Conservation (phyloP, 108 stramenopile species). For the Cafeteria roenbergensis region DNA sequence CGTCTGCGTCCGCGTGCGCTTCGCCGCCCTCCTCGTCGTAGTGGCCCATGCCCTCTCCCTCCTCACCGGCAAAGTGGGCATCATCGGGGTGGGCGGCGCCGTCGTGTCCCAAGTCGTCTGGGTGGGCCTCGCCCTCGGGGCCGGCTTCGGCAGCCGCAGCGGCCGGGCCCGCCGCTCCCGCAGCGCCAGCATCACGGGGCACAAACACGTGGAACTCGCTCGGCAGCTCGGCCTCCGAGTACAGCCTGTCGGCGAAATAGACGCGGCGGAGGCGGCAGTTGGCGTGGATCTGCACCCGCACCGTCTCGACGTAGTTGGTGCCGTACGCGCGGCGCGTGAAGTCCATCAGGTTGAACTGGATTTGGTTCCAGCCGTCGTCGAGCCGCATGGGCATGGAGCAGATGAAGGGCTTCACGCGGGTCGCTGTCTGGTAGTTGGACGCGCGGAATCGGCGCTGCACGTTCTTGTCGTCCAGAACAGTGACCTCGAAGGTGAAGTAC, state of each 20-base stretch:
- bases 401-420: constrained; percentile 78
- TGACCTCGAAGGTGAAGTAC: constrained; percentile 86
- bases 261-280: constrained; percentile 77
- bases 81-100: too few relatives aligned
- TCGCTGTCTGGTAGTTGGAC: constrained; percentile 73
- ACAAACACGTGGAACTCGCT: constrained; percentile 72
- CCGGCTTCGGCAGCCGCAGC: too few relatives aligned
- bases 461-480: constrained; percentile 76
- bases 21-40: too few relatives aligned
- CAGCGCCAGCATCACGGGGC: too few relatives aligned
- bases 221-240: constrained; percentile 74
- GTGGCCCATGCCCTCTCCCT: too few relatives aligned
- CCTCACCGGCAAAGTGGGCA: too few relatives aligned
- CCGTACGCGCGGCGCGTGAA: constrained; percentile 82
- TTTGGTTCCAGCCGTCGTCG: constrained; percentile 86
- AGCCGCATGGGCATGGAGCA: constrained; percentile 86
- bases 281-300: constrained; percentile 77
- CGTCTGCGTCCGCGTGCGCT: too few relatives aligned
- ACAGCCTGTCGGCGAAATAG: constrained; percentile 72
- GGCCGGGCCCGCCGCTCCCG: too few relatives aligned
- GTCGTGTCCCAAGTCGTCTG: too few relatives aligned
- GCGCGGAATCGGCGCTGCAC: constrained; percentile 72
- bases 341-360: constrained; percentile 76
- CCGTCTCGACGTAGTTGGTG: constrained; percentile 76
- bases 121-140: too few relatives aligned